Evolutionary conservation across 2,329 filamentous ascomycete genomes (phyloP), one percentile per base, ranked within the genome.

Genomic region (Trichoderma sp.): DNA sequence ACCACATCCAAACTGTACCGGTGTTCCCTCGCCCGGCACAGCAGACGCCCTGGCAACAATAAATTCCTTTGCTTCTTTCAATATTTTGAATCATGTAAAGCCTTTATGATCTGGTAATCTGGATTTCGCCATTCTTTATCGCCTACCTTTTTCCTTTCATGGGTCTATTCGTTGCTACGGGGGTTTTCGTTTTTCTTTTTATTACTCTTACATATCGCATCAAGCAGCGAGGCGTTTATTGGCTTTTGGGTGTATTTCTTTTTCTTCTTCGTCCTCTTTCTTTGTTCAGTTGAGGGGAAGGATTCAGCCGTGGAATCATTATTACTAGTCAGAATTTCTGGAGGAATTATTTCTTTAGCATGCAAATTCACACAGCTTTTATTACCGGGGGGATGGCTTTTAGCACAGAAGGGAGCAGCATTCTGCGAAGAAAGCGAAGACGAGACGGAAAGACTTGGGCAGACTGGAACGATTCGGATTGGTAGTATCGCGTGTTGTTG

Each of bases 11-110:
- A 41, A 97, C 95, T 0, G 88, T 95, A 33, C 93, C 93, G 0
- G 91, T 98, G 1, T 99, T 99, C 81, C 97, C 97, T 11, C 88
- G 96, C 75, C 95, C 95, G 1, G 91, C 87, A 8, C 87, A 89
- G 77, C 90, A 92, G 80, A 88, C 88, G 27, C 89, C 89, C 2
- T 92, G 90, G 90, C 90, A 92, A 81, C 86, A 88, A 80, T 87
- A 29, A 73, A 38, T 27, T 56, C n/a, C 38, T n/a, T 71, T 21
- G 21, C 33, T 59, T 64, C 45, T 63, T 63, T 53, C 4, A 16
- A 24, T 68, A 59, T 45, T 50, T 75, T 75, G 63, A 72, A 72
- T 67, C 16, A n/a, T 72, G 59, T 63, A 50, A 24, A 60, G 67
- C 63, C 59, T 29, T 50, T 72, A 68, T 41, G 35, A 60, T 75